phyloP scores from a whole-genome alignment of 2,329 filamentous ascomycete genomes.

The Coniochaeta hoffmannii region DNA sequence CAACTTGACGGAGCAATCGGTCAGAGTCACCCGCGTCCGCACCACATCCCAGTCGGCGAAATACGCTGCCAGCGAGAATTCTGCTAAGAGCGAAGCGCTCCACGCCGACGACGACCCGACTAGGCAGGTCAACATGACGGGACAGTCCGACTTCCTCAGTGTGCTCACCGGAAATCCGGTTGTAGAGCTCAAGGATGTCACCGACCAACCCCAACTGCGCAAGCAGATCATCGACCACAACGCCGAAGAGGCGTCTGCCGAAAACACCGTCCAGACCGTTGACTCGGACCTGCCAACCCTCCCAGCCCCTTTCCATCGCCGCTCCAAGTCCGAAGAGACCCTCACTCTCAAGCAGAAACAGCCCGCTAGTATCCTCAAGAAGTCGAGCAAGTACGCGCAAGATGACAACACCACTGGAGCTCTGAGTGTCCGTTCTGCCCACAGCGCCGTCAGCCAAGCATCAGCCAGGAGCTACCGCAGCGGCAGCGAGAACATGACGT shows the following conservation, averaged over 20 bases:
- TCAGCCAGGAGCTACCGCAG: conserved; percentile 14
- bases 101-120: conserved; percentile 29
- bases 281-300: conserved; percentile 20
- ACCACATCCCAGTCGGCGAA: conserved; percentile 17
- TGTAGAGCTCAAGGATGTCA: conserved; percentile 18
- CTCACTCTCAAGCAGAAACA: conserved; percentile 7
- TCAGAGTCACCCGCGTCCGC: conserved; percentile 23
- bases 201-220: conserved; percentile 1
- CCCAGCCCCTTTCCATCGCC: conserved; percentile 9
- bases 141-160: conserved; percentile 24
- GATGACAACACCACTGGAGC: conserved; percentile 24
- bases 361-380: conserved; percentile 26
- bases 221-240: conserved; percentile 6
- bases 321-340: conserved; percentile 13
- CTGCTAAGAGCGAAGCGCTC: conserved; percentile 25
- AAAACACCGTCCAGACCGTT: conserved; percentile 17
- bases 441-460: conserved; percentile 20
- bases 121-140: conserved; percentile 25
- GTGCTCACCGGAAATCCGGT: conserved; percentile 19
- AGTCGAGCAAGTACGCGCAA: conserved; percentile 20
- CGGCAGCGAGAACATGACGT: conserved; percentile 47
- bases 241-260: conserved; percentile 12
- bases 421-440: conserved; percentile 25
- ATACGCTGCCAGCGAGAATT: conserved; percentile 21
- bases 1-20: conserved; percentile 18